Evolutionary conservation across 1,284 basidiomycete genomes (phyloP), one percentile per base, ranked within the genome.

Genomic region (Ceratobasidium sp.): DNA sequence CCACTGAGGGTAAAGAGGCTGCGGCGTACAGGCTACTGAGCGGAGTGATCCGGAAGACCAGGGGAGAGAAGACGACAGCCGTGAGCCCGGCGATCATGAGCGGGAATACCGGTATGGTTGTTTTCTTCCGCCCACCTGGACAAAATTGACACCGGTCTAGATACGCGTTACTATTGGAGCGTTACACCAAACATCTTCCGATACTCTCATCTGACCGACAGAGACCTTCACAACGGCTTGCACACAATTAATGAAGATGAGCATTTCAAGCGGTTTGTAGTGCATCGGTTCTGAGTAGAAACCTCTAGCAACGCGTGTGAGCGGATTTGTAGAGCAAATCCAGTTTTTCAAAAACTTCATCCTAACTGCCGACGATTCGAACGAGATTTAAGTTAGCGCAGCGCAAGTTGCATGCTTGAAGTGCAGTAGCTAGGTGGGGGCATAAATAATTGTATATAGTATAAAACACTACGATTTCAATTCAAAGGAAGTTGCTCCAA

Each of bases 181-280:
- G 81, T 91, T 15, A 87, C 89, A 1, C 79, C 81, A 44, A 85
- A 89, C 80, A 90, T 91, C 80, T 91, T 90, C 85, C 87, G 90
- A 5, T 91, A 89, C 83, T 85, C 81, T 20, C 83, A 85, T 26
- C 69, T 82, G 42, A 60, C 81, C 80, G 13, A 71, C 40, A 71
- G 78, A 39, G 79, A 81, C 40, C 33, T 73, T 39, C 66, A 81
- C 18, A 80, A 84, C 81, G 86, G 86, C 66, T 88, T 88, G 3
- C 94, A 94, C 83, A 93, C 93, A 0, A 89, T 92, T 55, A 89
- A 92, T 79, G 91, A 92, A 86, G 85, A 88, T 86, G 80, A 77
- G 79, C 70, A 39, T 51, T 51, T 18, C 20, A 42, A 1, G 5
- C 42, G 0, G 3, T 63, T 20, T 28, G 33, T 78, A 83, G 33